Base-by-base conservation (phyloP, 2,329 filamentous ascomycete species). In the Hypoxylon rubiginosum region DNA sequence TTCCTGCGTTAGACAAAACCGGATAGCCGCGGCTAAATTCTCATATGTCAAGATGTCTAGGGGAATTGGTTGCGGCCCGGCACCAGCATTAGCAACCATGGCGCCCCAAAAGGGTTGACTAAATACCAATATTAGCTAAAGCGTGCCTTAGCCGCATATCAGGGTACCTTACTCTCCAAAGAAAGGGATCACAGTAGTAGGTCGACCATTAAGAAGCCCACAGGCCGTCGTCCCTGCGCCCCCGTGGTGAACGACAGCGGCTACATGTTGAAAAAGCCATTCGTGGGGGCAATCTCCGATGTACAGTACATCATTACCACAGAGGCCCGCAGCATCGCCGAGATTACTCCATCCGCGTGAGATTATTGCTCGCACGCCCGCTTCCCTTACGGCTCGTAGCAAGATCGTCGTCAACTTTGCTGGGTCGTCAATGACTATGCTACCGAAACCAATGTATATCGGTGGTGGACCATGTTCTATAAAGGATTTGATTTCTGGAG, bases 371-470 rank as follows among this genome's bases (percentile, higher is more conserved):
- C 86, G 80, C 4, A 81, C 77, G 2, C 84, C 83, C 30, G 76
- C 73, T 11, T 67, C 72, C n/a, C 70, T 66, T 4, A 84, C 75
- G 2, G 83, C 82, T 19, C 79, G 75, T 0, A 84, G 70, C 0
- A 86, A 73, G 1, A 79, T 76, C 0, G 75, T 58, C 0, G 79
- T 83, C n/a, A 85, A 67, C 13, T 64, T 69, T 1, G 76, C 69
- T 0, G 83, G 79, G 21, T 85, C 74, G 7, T 84, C 81, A 0
- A 94, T 89, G 1, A 95, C 92, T 56, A 95, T 95, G 0, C 91
- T 93, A 0, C 92, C 92, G 71, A 95, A 95, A 0, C 92, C 92
- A 64, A 95, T 92, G 74, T 95, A 95, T 0, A 95, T 86, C 0
- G 92, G 92, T 4, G 91, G 88, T 1, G 90, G 87, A 0, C 92